phyloP scores from a whole-genome alignment of 345 rosid genomes.

The Eucalyptus regnans region DNA sequence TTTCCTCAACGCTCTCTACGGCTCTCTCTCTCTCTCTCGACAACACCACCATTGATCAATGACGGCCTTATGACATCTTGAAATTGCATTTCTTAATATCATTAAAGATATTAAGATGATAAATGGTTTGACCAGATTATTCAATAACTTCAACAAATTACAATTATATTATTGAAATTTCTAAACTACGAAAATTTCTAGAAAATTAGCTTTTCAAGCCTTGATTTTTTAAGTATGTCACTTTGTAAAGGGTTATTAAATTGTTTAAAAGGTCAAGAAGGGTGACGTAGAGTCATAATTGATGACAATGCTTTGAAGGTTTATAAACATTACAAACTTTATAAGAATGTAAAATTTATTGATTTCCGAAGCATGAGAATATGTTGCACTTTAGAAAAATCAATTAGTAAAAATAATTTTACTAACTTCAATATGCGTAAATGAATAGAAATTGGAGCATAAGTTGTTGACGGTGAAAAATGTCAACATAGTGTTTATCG shows the following conservation, averaged over 20 bases:
- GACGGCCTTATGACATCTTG: not conserved
- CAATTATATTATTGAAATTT: not conserved
- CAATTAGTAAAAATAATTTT: too few relatives aligned
- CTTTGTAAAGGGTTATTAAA: not conserved
- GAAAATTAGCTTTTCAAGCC: not conserved
- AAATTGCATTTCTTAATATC: not conserved
- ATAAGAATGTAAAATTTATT: too few relatives aligned
- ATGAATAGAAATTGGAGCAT: too few relatives aligned
- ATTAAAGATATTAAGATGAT: not conserved
- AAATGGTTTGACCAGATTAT: not conserved
- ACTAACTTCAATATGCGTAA: too few relatives aligned
- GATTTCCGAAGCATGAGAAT: too few relatives aligned
- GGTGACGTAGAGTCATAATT: too few relatives aligned
- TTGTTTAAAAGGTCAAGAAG: too few relatives aligned
- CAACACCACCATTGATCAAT: not conserved
- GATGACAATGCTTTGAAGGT: too few relatives aligned
- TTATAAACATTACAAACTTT: too few relatives aligned
- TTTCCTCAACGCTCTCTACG: not conserved
- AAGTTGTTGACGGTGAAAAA: not conserved
- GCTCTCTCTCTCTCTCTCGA: not conserved
- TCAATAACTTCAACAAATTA: not conserved
- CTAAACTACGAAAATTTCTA: not conserved
- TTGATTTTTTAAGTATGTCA: not conserved
- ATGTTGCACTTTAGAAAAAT: too few relatives aligned
- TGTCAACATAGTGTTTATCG: not conserved